phyloP scores from a whole-genome alignment of 2,329 filamentous ascomycete genomes.

The Didymella glomerata region DNA sequence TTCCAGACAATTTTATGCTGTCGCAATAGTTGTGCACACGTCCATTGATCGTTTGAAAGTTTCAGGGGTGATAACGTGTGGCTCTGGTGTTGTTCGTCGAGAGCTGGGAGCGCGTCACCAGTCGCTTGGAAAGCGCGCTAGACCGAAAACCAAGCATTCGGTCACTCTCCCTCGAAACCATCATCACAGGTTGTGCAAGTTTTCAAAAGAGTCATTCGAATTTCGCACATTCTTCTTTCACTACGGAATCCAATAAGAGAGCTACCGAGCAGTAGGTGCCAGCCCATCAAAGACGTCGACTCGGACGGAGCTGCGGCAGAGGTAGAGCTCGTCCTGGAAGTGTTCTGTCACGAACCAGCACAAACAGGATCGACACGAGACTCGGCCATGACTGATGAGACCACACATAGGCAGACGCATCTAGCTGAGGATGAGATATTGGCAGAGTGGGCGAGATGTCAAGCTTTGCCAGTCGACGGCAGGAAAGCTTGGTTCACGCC shows the following conservation, averaged over 20 bases:
- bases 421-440: not conserved
- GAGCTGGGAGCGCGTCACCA: not conserved
- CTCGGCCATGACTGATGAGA: not conserved
- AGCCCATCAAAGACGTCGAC: not conserved
- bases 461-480: constrained; percentile 12
- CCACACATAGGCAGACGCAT: not conserved
- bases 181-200: not conserved
- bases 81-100: not conserved
- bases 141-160: not conserved
- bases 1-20: not conserved
- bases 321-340: too few relatives aligned
- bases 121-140: not conserved
- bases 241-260: not conserved
- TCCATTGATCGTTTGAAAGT: not conserved
- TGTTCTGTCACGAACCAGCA: not conserved
- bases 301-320: too few relatives aligned
- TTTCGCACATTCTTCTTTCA: not conserved
- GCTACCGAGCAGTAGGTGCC: not conserved
- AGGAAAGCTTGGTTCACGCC: constrained; percentile 17
- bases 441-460: not conserved
- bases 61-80: not conserved
- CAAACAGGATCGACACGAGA: not conserved
- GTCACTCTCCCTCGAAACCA: not conserved
- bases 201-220: not conserved
- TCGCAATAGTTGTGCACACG: not conserved